Percentiles rank a stretch among this genome's conserved stretches.
Conservation (phyloP, 169 alveolate species). For the Perkinsus olseni region DNA sequence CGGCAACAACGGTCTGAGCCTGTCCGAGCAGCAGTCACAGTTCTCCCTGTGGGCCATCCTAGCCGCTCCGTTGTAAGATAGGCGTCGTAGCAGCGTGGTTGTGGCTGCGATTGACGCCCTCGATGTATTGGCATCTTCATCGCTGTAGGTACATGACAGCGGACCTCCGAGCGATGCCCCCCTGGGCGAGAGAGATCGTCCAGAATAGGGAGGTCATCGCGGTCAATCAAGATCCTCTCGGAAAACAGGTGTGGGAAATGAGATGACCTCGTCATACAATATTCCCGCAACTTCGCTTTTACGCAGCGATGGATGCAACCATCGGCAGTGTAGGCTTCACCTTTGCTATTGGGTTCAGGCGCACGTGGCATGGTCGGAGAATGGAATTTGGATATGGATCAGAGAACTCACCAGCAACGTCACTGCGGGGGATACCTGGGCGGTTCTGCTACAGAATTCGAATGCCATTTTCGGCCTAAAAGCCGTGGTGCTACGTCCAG, state of each 20-base stretch:
- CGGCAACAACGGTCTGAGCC: constrained; percentile 57
- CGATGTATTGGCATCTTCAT: not conserved
- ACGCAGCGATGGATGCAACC: not conserved
- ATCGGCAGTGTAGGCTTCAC: no score
- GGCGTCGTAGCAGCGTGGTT: no score
- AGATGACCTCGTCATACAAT: not conserved
- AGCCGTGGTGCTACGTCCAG: not conserved
- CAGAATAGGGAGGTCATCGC: constrained; percentile 52
- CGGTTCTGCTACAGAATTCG: not conserved
- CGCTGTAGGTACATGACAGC: not conserved
- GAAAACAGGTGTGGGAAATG: constrained; percentile 32
- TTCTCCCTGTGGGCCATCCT: constrained; percentile 62
- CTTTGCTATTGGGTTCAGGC: not conserved
- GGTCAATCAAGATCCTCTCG: constrained; percentile 54
- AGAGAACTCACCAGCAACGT: not conserved
- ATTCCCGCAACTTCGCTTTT: no score
- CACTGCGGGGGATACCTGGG: not conserved
- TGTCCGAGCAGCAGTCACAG: constrained; percentile 46
- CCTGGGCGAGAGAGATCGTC: constrained; percentile 37
- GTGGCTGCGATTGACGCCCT: no score
- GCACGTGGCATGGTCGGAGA: not conserved
- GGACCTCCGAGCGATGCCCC: constrained; percentile 42
- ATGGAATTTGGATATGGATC: not conserved
- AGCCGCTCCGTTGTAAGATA: constrained; percentile 58
- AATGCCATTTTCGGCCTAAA: not conserved